A percentile compares a stretch with the other conserved stretches of the same genome.
These are phyloP conservation scores for Epichloe elymi DNA, from an alignment of 2,329 filamentous ascomycete genomes.

Conservation along the genomic window DNA sequence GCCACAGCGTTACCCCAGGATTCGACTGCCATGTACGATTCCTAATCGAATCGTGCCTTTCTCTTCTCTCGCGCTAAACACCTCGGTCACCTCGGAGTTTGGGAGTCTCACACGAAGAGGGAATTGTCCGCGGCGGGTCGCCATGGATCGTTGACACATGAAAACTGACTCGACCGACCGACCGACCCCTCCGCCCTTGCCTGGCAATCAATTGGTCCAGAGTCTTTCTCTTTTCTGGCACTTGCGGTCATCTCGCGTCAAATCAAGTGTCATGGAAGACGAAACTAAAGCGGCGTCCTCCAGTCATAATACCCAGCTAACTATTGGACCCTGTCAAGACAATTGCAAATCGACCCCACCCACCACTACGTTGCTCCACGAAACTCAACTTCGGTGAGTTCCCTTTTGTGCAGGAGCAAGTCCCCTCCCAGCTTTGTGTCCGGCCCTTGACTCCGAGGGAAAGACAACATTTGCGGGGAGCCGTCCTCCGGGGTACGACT, in stretches of 20 bases:
- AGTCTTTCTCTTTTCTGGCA: neutral
- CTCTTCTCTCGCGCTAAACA: neutral
- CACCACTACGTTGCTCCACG: conserved; percentile 4
- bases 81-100: neutral
- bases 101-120: neutral
- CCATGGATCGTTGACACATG: conserved; percentile 9
- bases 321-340: neutral
- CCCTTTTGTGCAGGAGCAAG: neutral
- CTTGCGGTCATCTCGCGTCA: neutral
- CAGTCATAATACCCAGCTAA: neutral
- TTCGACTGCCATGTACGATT: neutral
- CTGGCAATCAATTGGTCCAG: neutral
- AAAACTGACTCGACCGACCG: conserved; percentile 8
- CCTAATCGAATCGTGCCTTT: too few species aligned
- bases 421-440: neutral
- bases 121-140: conserved; percentile 4
- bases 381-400: neutral
- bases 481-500: conserved; percentile 3
- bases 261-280: neutral
- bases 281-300: neutral
- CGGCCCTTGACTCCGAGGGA: too few species aligned
- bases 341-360: neutral
- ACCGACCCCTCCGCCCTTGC: neutral
- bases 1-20: neutral
- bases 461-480: conserved; percentile 3